Conservation (phyloP, 176 grass and related monocot genomes). For the Olyra latifolia region DNA sequence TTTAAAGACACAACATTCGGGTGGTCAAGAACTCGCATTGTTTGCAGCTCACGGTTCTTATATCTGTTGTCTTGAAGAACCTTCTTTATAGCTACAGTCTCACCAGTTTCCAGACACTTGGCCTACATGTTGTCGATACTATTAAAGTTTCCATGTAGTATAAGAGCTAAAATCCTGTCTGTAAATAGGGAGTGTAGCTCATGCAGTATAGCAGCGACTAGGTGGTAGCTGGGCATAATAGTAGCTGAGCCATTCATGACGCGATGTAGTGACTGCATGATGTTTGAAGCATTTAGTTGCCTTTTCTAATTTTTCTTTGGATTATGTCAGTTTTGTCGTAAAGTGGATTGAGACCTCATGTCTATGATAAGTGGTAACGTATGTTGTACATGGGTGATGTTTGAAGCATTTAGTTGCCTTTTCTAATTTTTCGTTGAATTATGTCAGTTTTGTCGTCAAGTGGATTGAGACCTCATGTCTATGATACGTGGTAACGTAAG, state of each 20-base stretch:
- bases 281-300: conserved; percentile 6
- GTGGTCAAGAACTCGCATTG: conserved; percentile 83
- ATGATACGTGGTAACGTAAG: neutral
- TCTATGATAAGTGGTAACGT: neutral
- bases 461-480: neutral
- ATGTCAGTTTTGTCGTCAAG: neutral
- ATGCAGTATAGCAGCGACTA: neutral
- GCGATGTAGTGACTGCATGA: neutral
- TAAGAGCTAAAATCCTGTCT: neutral
- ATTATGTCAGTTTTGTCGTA: conserved; percentile 5
- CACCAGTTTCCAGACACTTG: conserved; percentile 80
- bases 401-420: conserved; percentile 7
- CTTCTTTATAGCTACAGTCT: conserved; percentile 94
- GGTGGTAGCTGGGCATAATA: neutral
- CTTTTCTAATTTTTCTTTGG: conserved; percentile 10
- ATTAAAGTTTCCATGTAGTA: neutral
- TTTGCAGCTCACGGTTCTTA: conserved; percentile 88
- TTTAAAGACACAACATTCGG: conserved; percentile 84
- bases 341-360: neutral
- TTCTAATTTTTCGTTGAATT: conserved; percentile 20
- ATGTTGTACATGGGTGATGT: neutral
- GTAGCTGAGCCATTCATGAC: neutral
- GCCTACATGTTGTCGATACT: conserved; percentile 31
- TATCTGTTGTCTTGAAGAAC: conserved; percentile 95
- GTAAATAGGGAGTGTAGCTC: neutral